phyloP scores from a whole-genome alignment of 176 grass and related monocot species.

The Lolium multiflorum region DNA sequence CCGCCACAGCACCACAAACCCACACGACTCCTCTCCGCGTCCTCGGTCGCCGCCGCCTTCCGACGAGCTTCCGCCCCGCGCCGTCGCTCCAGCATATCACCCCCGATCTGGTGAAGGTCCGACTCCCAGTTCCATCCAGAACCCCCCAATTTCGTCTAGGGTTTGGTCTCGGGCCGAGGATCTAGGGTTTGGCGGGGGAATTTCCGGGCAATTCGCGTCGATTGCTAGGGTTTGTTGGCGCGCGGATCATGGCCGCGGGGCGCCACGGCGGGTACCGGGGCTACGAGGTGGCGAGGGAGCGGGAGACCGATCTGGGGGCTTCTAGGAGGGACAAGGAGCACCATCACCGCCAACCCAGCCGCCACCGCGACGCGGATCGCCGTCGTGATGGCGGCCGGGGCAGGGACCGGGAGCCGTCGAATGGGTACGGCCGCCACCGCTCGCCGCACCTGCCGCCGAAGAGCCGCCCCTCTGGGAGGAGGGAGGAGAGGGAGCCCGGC shows the following conservation, averaged over 20 bases:
- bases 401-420: conserved; percentile 26
- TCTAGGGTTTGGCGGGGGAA: conserved; percentile 31
- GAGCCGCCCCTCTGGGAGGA: conserved; percentile 37
- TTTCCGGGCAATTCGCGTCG: conserved; percentile 8
- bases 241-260: conserved; percentile 46
- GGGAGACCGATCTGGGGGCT: conserved; percentile 36
- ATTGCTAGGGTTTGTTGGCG: conserved; percentile 25
- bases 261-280: conserved; percentile 45
- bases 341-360: conserved; percentile 13
- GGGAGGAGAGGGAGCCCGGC: conserved; percentile 64
- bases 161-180: conserved; percentile 23
- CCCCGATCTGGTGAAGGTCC: not conserved
- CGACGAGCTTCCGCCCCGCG: not conserved
- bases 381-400: conserved; percentile 23
- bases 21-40: conserved; percentile 24
- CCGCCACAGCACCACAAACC: not conserved
- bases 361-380: conserved; percentile 10
- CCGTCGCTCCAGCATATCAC: not conserved
- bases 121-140: not conserved
- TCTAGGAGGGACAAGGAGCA: conserved; percentile 57
- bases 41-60: conserved; percentile 18
- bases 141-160: conserved; percentile 14
- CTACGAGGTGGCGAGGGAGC: conserved; percentile 44
- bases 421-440: conserved; percentile 14
- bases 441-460: conserved; percentile 18